Percentiles rank a stretch among this genome's conserved stretches.
Conservation (phyloP, 495 filamentous ascomycete species). For the Cercophora sp. region DNA sequence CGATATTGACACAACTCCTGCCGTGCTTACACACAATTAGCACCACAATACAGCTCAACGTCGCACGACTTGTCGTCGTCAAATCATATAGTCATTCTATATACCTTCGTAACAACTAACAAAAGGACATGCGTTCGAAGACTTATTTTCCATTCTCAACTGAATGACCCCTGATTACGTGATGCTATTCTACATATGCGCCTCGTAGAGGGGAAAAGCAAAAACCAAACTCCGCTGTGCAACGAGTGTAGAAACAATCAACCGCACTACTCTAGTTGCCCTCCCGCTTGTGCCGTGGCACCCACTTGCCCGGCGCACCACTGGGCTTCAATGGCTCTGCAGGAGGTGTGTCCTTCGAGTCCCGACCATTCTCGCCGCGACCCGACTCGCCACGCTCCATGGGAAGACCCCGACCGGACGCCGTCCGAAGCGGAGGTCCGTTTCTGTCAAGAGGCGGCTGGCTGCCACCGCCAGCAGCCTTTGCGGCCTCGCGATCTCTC, state of each 20-base stretch:
- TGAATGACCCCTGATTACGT: slow-evolving; percentile 23
- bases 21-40: no score
- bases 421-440: slow-evolving; percentile 20
- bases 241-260: slow-evolving; percentile 19
- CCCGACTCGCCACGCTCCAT: slow-evolving; percentile 29
- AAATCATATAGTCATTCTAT: no score
- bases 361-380: slow-evolving; percentile 23
- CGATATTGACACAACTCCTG: no score
- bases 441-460: slow-evolving; percentile 19
- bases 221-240: slow-evolving; percentile 21
- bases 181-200: slow-evolving; percentile 29
- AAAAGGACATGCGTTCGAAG: no score
- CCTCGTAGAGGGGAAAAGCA: slow-evolving; percentile 19
- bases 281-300: slow-evolving; percentile 35
- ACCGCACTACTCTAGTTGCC: slow-evolving; percentile 18
- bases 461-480: slow-evolving; percentile 36
- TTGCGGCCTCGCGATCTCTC: slow-evolving; percentile 81
- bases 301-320: slow-evolving; percentile 43
- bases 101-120: no score
- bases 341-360: slow-evolving; percentile 27
- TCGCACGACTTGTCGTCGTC: no score
- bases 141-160: slow-evolving; percentile 20
- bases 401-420: slow-evolving; percentile 27
- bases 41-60: no score
- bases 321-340: slow-evolving; percentile 40